Base-by-base conservation (phyloP, 768 basidiomycete species). In the Mycena polygramma region DNA sequence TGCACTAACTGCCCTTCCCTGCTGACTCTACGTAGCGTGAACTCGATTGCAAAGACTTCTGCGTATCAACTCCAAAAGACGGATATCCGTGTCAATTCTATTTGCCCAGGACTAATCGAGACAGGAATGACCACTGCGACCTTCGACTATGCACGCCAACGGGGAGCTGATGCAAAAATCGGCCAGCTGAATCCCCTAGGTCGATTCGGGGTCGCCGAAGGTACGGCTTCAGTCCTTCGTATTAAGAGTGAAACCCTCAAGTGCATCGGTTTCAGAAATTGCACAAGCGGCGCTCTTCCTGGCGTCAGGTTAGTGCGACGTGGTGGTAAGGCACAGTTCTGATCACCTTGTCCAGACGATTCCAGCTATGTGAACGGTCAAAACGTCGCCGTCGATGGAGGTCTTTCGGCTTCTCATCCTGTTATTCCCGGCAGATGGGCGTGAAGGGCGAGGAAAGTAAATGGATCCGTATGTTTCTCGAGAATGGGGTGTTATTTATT, bases 331-430 rank as follows among this genome's bases (percentile, higher is more conserved):
- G 22, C 39, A 66, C 41, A 24, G 41, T 37, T 15, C 67, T 70
- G 58, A 66, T 65, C 45, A 30, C 7, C 68, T 51, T 45, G 39
- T 57, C 13, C 77, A 95, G 95, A 96, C 74, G 94, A 95, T 71
- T 91, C 94, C 1, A 96, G 94, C 80, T 97, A 96, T 79, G 90
- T 98, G 65, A 98, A 97, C 76, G 97, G 94, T 19, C 94, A 96
- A 76, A 92, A 91, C 75, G 86, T 95, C 37, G 91, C 92, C 0
- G 92, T 96, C 37, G 96, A 97, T 74, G 97, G 96, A 9, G 96
- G 95, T 1, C 79, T 97, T 68, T 91, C 93, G 14, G 83, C 91
- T 30, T 94, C 94, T 0, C 88, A 90, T 75, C 95, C 95, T 7
- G 91, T 95, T 10, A 81, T 92, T 9, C 92, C 94, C 6, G 94